Percentiles rank a stretch among this genome's conserved stretches.
phyloP scores from a whole-genome alignment of 192 early-diverging fungal species.

The Backusella macrospora region DNA sequence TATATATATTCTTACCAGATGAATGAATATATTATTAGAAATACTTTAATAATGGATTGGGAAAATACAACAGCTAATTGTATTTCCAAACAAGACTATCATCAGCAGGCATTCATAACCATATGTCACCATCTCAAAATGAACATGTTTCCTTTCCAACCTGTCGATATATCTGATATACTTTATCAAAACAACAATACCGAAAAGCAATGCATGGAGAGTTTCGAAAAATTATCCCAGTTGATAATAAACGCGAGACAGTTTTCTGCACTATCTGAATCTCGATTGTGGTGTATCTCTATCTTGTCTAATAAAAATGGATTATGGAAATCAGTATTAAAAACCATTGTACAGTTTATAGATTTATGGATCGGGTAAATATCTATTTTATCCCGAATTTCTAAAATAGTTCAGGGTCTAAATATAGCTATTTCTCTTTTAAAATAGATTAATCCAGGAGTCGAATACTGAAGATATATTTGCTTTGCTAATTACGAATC shows the following conservation, averaged over 20 bases:
- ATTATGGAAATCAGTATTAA: conserved; percentile 18
- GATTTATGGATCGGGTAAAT: conserved; percentile 25
- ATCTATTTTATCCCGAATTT: neutral
- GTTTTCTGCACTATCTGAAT: neutral
- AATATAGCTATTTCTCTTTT: neutral
- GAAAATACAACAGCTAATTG: neutral
- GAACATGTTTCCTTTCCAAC: neutral
- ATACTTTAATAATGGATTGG: neutral
- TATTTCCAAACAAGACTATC: neutral
- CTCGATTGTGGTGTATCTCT: neutral
- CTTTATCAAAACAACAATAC: neutral
- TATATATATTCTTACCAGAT: too few relatives aligned
- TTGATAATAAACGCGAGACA: neutral
- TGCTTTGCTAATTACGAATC: conserved; percentile 4
- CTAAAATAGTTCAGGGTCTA: too few relatives aligned
- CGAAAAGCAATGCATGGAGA: neutral
- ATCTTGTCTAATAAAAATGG: neutral
- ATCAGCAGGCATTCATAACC: neutral
- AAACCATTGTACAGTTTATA: conserved; percentile 17
- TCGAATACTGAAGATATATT: neutral
- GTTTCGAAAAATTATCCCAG: neutral
- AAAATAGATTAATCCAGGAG: conserved; percentile 7
- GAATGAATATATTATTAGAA: neutral
- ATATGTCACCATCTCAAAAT: neutral
- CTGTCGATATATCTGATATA: neutral